Base-by-base conservation (phyloP, 805 yeast species). In the Pichia nakasei region DNA sequence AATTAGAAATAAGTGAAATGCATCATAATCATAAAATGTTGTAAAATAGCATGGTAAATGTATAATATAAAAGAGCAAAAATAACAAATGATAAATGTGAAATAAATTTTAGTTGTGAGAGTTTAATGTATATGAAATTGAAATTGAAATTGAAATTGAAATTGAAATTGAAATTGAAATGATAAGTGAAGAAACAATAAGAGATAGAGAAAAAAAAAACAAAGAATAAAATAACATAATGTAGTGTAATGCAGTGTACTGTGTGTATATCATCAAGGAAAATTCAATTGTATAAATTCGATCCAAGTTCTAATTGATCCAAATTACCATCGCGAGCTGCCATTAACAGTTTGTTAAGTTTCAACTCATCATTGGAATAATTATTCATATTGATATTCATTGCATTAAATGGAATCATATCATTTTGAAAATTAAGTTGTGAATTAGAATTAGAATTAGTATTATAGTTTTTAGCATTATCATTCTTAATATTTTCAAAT, bases 281-380 rank as follows among this genome's bases (percentile, higher is more conserved):
- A 24, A 24, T 3, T 34, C 15, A 37, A 15, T 42, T 46, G 38
- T 66, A 60, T 9, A 75, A 53, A 41, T 64, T 68, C 15, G 78
- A 65, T 26, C 53, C 52, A n/a, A 58, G 43, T 40, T 76, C 81
- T 45, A 77, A 59, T 22, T 76, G 62, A 52, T 76, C 81, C 33
- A 75, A 52, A 45, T 75, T 68, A 15, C 77, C 78, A 48, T 75
- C 79, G 46, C 78, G 68, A 11, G 79, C 76, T 43, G 79, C 79
- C 29, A 75, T 54, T 45, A 74, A 70, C 34, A 75, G 58, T 52
- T 74, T 76, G 52, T 77, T 76, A 53, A 76, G 60, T 46, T 75
- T 66, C 22, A 55, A 43, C 26, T 58, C 60, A 26, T 58, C 59
- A 22, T 55, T 52, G 6, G 32, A 12, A 29, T 29, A 29, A n/a